These are phyloP conservation scores for Zalaria sp. DNA, from an alignment of 2,329 filamentous ascomycete species.

Conservation along the genomic window DNA sequence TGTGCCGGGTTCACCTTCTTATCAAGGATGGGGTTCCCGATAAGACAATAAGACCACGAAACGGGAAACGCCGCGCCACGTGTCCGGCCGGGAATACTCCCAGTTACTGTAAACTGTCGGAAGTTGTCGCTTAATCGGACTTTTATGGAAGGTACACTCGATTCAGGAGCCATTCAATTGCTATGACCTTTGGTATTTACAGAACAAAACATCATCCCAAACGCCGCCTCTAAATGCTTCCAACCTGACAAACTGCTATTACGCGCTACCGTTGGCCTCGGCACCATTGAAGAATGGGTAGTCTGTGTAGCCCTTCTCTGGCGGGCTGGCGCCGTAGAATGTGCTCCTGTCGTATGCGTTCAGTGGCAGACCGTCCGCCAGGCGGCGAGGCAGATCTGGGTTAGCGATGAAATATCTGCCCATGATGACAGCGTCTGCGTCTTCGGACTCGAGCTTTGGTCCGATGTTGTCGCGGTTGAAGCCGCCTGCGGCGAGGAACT, in stretches of 20 bases:
- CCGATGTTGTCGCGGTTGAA: conserved; percentile 23
- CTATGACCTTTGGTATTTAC: background rate
- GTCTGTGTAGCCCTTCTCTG: conserved; percentile 22
- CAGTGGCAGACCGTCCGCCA: conserved; percentile 24
- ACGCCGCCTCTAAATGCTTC: too few relatives aligned
- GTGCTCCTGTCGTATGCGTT: conserved; percentile 25
- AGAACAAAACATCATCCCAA: background rate
- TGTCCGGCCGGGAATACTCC: too few relatives aligned
- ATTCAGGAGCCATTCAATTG: too few relatives aligned
- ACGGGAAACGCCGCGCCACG: too few relatives aligned
- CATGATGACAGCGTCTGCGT: conserved; percentile 29
- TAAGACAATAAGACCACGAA: background rate
- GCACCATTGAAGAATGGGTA: conserved; percentile 15
- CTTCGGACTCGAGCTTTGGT: conserved; percentile 22
- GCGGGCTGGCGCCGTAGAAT: conserved; percentile 21
- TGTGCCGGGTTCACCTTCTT: background rate
- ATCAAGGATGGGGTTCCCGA: conserved; percentile 1
- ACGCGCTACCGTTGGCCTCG: background rate
- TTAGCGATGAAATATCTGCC: conserved; percentile 35
- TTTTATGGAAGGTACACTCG: too few relatives aligned
- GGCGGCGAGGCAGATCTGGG: conserved; percentile 30
- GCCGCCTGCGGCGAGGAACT: conserved; percentile 25
- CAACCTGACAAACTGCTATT: background rate
- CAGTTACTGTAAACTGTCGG: too few relatives aligned
- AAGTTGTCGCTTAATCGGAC: too few relatives aligned